phyloP scores from a whole-genome alignment of 805 yeast genomes.

The Alloascoidea hylecoeti region DNA sequence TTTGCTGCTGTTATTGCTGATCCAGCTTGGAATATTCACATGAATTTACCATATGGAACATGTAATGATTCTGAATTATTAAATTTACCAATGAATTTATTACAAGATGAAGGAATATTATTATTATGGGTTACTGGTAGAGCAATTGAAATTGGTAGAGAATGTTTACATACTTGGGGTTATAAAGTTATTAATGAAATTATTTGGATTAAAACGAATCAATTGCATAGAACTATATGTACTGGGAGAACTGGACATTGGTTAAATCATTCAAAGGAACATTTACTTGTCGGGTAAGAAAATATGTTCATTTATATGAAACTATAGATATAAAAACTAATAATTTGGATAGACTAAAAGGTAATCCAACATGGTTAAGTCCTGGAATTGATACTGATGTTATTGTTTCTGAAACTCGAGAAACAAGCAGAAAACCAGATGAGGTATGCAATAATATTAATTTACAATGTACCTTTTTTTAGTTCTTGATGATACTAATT shows the following conservation, averaged over 20 bases:
- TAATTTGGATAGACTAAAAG: constrained; percentile 32
- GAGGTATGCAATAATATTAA: constrained; percentile 27
- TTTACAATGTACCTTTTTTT: constrained; percentile 6
- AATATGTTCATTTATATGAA: neutral
- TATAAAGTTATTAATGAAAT: constrained; percentile 65
- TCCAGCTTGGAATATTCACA: constrained; percentile 96
- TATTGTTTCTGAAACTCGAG: constrained; percentile 73
- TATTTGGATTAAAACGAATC: constrained; percentile 87
- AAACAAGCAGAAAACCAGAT: constrained; percentile 84
- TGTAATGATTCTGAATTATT: constrained; percentile 53
- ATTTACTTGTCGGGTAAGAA: constrained; percentile 54
- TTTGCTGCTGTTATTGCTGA: constrained; percentile 81
- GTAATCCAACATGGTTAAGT: constrained; percentile 61
- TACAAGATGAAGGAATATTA: constrained; percentile 77
- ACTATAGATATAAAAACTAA: neutral
- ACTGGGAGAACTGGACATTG: constrained; percentile 97
- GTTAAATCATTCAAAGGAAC: constrained; percentile 93
- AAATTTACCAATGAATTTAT: constrained; percentile 44
- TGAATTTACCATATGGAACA: constrained; percentile 29
- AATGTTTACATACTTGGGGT: constrained; percentile 72
- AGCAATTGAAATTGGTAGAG: constrained; percentile 78
- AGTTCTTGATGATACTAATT: neutral
- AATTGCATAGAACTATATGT: constrained; percentile 74
- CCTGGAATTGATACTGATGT: constrained; percentile 58
- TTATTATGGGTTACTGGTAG: constrained; percentile 94